Percentiles rank a stretch among this genome's conserved stretches.
phyloP scores from a whole-genome alignment of 805 yeast genomes.

The Starmerella floricola region DNA sequence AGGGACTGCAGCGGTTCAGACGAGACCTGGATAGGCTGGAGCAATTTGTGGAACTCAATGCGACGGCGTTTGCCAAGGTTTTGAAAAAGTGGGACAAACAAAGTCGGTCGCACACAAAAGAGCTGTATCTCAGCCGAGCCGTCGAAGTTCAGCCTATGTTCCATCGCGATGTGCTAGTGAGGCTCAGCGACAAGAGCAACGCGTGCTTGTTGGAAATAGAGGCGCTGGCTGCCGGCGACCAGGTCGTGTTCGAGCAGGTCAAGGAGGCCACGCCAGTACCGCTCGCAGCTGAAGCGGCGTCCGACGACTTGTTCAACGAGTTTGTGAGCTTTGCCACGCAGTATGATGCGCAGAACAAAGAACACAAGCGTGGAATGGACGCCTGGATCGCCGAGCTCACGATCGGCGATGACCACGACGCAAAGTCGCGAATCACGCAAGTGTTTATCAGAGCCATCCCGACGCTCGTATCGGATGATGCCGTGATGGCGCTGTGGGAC shows the following conservation, averaged over 20 bases:
- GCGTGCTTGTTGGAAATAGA: slow-evolving; percentile 56
- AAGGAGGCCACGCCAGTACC: slow-evolving; percentile 8
- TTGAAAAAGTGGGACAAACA: slow-evolving; percentile 97
- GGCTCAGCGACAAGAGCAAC: slow-evolving; percentile 55
- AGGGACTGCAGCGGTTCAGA: slow-evolving; percentile 78
- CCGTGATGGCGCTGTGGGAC: slow-evolving; percentile 39
- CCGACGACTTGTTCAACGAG: slow-evolving; percentile 59
- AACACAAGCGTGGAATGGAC: slow-evolving; percentile 28
- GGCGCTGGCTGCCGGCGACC: slow-evolving; percentile 47
- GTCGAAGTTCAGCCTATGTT: slow-evolving; percentile 95
- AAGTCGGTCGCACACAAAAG: slow-evolving; percentile 88
- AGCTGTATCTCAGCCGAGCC: slow-evolving; percentile 78
- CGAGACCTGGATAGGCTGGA: slow-evolving; percentile 80
- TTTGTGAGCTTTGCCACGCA: slow-evolving; percentile 36
- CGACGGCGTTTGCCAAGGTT: slow-evolving; percentile 90
- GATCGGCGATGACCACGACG: slow-evolving; percentile 26
- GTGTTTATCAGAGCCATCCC: slow-evolving; percentile 60
- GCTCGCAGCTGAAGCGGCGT: slow-evolving; percentile 10
- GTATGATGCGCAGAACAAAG: slow-evolving; percentile 28
- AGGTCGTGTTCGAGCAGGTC: slow-evolving; percentile 20
- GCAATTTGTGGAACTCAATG: slow-evolving; percentile 88
- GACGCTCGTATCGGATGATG: slow-evolving; percentile 51
- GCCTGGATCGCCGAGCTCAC: slow-evolving; percentile 37
- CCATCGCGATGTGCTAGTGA: slow-evolving; percentile 76
- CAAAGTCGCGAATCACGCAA: slow-evolving; percentile 45